Conservation (phyloP, 2,329 filamentous ascomycete genomes). For the Pochonia chlamydosporia region DNA sequence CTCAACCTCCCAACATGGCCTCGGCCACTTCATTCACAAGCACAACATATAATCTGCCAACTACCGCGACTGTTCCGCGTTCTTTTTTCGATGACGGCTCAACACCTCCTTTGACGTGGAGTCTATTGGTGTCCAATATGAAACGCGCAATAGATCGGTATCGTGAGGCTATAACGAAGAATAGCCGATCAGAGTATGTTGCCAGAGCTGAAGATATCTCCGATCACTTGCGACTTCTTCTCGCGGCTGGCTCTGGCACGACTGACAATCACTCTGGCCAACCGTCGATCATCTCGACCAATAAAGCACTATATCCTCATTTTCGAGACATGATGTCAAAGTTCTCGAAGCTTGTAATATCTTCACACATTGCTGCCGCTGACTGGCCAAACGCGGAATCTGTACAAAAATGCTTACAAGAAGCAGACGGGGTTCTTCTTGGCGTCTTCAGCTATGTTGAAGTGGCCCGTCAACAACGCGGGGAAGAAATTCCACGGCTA, state of each 20-base stretch:
- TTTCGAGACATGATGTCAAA: constrained; percentile 99
- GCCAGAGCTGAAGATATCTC: constrained; percentile 95
- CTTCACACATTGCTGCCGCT: constrained; percentile 92
- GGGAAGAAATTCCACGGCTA: constrained; percentile 87
- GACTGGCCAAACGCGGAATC: constrained; percentile 95
- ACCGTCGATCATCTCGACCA: constrained; percentile 97
- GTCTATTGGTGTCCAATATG: constrained; percentile 86
- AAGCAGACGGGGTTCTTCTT: constrained; percentile 92
- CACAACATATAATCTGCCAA: constrained; percentile 50
- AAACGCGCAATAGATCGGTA: constrained; percentile 85
- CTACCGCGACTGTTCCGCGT: constrained; percentile 60
- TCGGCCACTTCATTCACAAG: constrained; percentile 59
- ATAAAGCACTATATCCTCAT: constrained; percentile 94
- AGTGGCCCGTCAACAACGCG: constrained; percentile 85
- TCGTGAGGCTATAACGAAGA: constrained; percentile 78
- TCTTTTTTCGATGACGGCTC: constrained; percentile 90
- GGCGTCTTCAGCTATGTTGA: constrained; percentile 97
- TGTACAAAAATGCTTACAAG: constrained; percentile 88
- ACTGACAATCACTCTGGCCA: constrained; percentile 99
- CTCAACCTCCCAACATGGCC: constrained; percentile 45
- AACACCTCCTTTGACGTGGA: constrained; percentile 79
- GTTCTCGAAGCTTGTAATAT: constrained; percentile 97
- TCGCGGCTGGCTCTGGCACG: constrained; percentile 94
- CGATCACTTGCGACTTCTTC: constrained; percentile 83
- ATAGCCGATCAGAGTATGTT: constrained; percentile 84